A percentile compares a stretch with the other conserved stretches of the same genome.
Evolutionary conservation across 148 eudicot genomes (phyloP).

Genomic region (Silene latifolia): DNA sequence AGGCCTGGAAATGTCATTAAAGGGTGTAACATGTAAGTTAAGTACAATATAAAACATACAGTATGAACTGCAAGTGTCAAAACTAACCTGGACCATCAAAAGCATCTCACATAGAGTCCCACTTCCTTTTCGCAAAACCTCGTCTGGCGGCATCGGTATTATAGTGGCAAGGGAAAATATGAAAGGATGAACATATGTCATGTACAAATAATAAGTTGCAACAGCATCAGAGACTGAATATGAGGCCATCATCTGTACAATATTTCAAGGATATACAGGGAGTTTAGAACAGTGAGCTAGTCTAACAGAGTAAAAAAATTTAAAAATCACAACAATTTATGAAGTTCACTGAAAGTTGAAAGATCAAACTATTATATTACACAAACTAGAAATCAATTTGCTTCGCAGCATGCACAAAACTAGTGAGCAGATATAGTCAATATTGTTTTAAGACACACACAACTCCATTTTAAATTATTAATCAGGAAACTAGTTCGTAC

Average conservation of each 20-base stretch:
- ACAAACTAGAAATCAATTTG: neutral
- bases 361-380: too few species aligned
- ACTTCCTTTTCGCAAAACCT: conserved; percentile 99
- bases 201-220: conserved; percentile 93
- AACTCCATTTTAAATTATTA: neutral
- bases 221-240: conserved; percentile 99
- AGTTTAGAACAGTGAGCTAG: conserved; percentile 22
- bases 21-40: conserved; percentile 5
- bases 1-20: conserved; percentile 56
- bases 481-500: neutral
- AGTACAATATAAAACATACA: neutral
- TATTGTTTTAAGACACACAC: neutral
- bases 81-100: conserved; percentile 95
- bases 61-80: neutral
- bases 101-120: conserved; percentile 99
- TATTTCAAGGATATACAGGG: conserved; percentile 19
- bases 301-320: neutral
- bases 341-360: neutral
- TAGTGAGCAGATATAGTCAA: neutral
- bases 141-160: conserved; percentile 99
- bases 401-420: neutral
- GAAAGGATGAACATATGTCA: conserved; percentile 98
- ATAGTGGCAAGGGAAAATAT: conserved; percentile 98
- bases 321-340: neutral
- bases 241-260: conserved; percentile 97